Conservation (phyloP, 768 basidiomycete genomes). For the Hemileccinum impolitum region DNA sequence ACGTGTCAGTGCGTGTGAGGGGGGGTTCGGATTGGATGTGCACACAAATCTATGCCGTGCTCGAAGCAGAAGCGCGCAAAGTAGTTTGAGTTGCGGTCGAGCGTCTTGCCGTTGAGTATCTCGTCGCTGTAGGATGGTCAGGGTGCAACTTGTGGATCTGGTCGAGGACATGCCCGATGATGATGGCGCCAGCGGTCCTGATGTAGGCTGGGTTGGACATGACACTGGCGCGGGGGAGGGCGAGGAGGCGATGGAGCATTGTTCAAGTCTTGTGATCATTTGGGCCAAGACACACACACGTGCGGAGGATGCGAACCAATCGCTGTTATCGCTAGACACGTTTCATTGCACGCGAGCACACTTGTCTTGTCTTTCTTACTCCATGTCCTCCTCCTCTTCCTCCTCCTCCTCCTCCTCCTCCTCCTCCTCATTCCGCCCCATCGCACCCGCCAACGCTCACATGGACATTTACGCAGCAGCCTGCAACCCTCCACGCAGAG, state of each 20-base stretch:
- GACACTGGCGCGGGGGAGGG: background rate
- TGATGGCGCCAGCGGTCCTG: conserved; percentile 66
- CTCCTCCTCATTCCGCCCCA: conserved; percentile 23
- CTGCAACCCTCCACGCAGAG: conserved; percentile 45
- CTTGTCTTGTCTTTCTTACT: no score
- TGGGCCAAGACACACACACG: conserved; percentile 21
- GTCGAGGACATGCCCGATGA: conserved; percentile 60
- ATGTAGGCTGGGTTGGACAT: conserved; percentile 39
- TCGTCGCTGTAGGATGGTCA: conserved; percentile 60
- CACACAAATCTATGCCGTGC: conserved; percentile 72
- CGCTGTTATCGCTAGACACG: background rate
- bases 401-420: no score
- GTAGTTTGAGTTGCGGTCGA: conserved; percentile 79
- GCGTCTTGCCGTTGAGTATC: conserved; percentile 89
- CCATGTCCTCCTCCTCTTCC: no score
- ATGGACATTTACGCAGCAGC: conserved; percentile 35
- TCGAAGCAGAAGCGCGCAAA: conserved; percentile 90
- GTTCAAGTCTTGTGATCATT: no score
- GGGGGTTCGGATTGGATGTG: conserved; percentile 16
- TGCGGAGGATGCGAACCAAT: conserved; percentile 1
- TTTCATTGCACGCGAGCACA: conserved; percentile 25
- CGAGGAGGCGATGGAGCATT: background rate
- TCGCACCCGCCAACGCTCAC: conserved; percentile 26
- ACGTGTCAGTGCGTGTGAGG: background rate
- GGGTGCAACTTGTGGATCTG: background rate